These are phyloP conservation scores for Fusarium bactridioides DNA, from an alignment of 2,329 filamentous ascomycete species.

Conservation along the genomic window DNA sequence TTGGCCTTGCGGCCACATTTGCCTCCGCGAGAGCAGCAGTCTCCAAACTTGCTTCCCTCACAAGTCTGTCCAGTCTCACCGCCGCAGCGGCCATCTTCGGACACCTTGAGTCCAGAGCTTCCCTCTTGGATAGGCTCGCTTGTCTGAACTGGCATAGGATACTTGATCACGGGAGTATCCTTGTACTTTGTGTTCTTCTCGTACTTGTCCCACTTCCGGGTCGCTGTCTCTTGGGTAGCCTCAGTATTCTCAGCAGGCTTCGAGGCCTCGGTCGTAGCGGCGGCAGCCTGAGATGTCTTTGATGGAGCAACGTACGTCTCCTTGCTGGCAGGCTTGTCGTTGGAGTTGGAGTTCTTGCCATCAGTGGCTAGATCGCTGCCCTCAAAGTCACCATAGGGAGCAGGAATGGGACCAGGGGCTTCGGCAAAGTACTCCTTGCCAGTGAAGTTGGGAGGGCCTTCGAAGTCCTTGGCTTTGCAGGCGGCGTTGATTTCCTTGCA, in stretches of 20 bases:
- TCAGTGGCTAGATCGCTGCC: constrained; percentile 22
- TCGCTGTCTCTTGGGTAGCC: constrained; percentile 5
- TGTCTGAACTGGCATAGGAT: constrained; percentile 25
- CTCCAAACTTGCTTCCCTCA: constrained; percentile 50
- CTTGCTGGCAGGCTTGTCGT: constrained; percentile 7
- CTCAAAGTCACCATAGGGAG: constrained; percentile 40
- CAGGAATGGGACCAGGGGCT: constrained; percentile 47
- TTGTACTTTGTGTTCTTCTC: constrained; percentile 4
- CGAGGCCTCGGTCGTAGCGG: constrained; percentile 4
- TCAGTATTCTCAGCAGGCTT: constrained; percentile 3
- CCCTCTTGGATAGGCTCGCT: constrained; percentile 4
- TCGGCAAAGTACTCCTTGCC: constrained; percentile 46
- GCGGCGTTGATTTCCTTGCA: constrained; percentile 59
- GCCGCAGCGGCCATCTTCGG: constrained; percentile 52
- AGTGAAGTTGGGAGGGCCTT: constrained; percentile 57
- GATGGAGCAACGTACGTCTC: not conserved
- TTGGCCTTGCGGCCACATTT: constrained; percentile 49
- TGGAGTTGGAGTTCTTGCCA: constrained; percentile 15
- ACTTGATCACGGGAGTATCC: constrained; percentile 13
- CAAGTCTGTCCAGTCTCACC: constrained; percentile 51
- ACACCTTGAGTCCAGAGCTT: constrained; percentile 41
- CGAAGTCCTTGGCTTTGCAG: constrained; percentile 54
- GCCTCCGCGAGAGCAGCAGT: constrained; percentile 53
- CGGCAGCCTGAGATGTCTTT: constrained; percentile 8
- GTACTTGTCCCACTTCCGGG: constrained; percentile 16